Evolutionary conservation across 805 yeast genomes (phyloP), one percentile per base, ranked within the genome.

Genomic region (Kuraishia molischiana): DNA sequence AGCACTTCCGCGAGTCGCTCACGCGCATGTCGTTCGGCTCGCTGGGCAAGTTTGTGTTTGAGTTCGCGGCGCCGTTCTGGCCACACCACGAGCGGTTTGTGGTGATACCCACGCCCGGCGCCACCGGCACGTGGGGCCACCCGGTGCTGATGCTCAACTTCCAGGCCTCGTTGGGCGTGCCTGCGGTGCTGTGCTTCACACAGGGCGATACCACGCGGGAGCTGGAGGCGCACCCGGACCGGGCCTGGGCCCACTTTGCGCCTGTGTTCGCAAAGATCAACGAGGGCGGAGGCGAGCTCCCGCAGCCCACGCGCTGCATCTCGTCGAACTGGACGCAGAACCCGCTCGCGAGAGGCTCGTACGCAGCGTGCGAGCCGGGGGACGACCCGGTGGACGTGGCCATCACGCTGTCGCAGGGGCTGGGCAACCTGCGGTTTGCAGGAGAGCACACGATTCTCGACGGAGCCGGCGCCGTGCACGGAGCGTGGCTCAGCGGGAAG

Each of bases 381-480:
- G 83, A 82, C 53, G 85, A 79, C 48, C 85, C 94, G 0, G 62
- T 73, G 8, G 79, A 73, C 37, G 54, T 76, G 14, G 70, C 81
- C 0, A 52, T 75, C 13, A 81, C 79, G n/a, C 64, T 84, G 40
- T 64, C 72, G 15, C 71, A 72, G 19, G 84, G 86, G 0, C 61
- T 69, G 17, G 76, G 68, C 10, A 63, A 66, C 6, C 59, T 87
- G 2, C 64, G 95, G 32, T 87, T 87, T 64, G 95, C 95, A 0
- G 96, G 96, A 5, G 96, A 87, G 52, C 95, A 87, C 54, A 82
- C 95, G 0, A 74, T 77, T 18, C 59, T 74, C 46, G 95, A 85
- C 46, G 95, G 95, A 5, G 82, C 86, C 13, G 96, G 96, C 0
- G 87, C 95, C 47, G 92, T 82, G 4, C 94, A 87, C 53, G 96